A percentile compares a stretch with the other conserved stretches of the same genome.
Conservation (phyloP, 2,329 filamentous ascomycete genomes). For the Fusarium robinianum region DNA sequence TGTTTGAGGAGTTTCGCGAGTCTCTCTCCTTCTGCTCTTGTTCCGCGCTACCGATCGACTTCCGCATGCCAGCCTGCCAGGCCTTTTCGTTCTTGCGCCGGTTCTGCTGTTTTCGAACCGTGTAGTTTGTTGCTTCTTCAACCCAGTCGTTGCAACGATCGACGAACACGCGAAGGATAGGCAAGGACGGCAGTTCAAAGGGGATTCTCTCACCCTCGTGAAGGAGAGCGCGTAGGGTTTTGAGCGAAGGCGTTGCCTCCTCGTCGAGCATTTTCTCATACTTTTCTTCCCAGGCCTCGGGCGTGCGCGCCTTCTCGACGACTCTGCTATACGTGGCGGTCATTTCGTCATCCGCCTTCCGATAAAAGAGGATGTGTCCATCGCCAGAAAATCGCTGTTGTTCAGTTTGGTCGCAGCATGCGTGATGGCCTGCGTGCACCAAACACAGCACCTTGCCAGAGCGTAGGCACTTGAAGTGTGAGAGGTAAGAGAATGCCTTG, state of each 20-base stretch:
- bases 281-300: slow-evolving; percentile 89
- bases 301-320: slow-evolving; percentile 81
- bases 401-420: slow-evolving; percentile 76
- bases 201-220: slow-evolving; percentile 96
- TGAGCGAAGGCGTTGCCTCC: slow-evolving; percentile 81
- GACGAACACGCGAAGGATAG: slow-evolving; percentile 84
- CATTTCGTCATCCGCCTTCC: slow-evolving; percentile 74
- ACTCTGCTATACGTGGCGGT: slow-evolving; percentile 72
- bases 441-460: slow-evolving; percentile 84
- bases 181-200: slow-evolving; percentile 81
- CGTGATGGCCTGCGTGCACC: slow-evolving; percentile 75
- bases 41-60: slow-evolving; percentile 60
- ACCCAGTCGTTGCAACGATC: slow-evolving; percentile 98
- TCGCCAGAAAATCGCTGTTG: slow-evolving; percentile 69
- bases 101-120: slow-evolving; percentile 95
- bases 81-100: slow-evolving; percentile 91
- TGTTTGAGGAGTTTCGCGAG: slow-evolving; percentile 84
- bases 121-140: slow-evolving; percentile 94
- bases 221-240: slow-evolving; percentile 79
- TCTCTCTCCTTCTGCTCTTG: slow-evolving; percentile 82
- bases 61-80: slow-evolving; percentile 75
- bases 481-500: slow-evolving; percentile 90
- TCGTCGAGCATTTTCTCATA: slow-evolving; percentile 83
- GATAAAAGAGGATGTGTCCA: slow-evolving; percentile 76
- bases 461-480: slow-evolving; percentile 82